Evolutionary conservation across 805 yeast genomes (phyloP), one percentile per base, ranked within the genome.

Genomic region (Candida sanyiensis): DNA sequence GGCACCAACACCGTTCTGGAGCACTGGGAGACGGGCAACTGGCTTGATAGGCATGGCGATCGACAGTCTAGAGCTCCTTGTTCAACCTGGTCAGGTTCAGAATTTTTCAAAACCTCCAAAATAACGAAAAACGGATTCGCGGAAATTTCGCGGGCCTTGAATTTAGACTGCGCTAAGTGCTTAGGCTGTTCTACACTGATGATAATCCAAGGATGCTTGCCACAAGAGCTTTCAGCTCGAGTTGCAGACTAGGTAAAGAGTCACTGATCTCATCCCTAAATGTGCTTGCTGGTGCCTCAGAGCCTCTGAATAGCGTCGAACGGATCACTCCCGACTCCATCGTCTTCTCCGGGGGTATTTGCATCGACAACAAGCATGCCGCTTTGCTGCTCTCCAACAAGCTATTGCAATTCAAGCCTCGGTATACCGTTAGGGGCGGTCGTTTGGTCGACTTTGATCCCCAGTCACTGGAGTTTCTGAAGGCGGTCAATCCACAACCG

Each of bases 1-100:
- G 0, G 89, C 77, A 3, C 88, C 87, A 16, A 83, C 66, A 37
- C 95, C 94, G 51, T 85, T 84, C 48, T 86, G 75, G 19, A 84
- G 76, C 29, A 70, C 61, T 12, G 93, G 75, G 1, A 69, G 59
- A 50, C 70, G 77, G 22, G 72, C 63, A 27, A 83, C 63, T 33
- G 83, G 78, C 61, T 72, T 80, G 30, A 81, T 77, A 35, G 77
- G 74, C 77, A 72, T 42, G n/a, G n/a, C n/a, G n/a, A n/a, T n/a
- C n/a, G n/a, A n/a, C n/a, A n/a, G n/a, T n/a, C n/a, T n/a, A n/a
- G n/a, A n/a, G n/a, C n/a, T n/a, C n/a, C n/a, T n/a, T n/a, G n/a
- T n/a, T n/a, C n/a, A n/a, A n/a, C n/a, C n/a, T n/a, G n/a, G n/a
- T n/a, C n/a, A n/a, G n/a, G n/a, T n/a, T n/a, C n/a, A n/a, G n/a